Conservation (phyloP, 306 rosid species). For the Hippophae tibetana region DNA sequence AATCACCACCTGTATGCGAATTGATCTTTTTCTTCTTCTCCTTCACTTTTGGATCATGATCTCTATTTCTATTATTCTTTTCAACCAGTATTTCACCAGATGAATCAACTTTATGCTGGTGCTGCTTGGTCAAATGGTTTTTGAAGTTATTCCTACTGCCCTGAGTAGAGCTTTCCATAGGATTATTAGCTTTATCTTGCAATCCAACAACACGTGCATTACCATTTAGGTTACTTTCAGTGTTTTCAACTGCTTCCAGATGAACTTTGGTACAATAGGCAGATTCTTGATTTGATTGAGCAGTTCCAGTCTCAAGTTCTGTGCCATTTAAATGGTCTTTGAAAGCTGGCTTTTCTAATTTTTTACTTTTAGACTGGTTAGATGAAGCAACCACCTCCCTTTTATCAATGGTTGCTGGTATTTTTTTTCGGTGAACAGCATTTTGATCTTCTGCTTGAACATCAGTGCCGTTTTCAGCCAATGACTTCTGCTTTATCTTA, state of each 20-base stretch:
- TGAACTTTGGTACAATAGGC: conserved; percentile 12
- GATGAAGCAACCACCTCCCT: conserved; percentile 10
- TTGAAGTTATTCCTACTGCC: conserved; percentile 6
- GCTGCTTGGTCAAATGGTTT: conserved; percentile 12
- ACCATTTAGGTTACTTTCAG: conserved; percentile 10
- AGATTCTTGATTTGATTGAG: conserved; percentile 11
- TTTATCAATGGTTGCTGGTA: conserved; percentile 14
- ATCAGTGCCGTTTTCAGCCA: conserved; percentile 21
- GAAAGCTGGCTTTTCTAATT: conserved; percentile 13
- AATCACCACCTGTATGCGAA: conserved; percentile 7
- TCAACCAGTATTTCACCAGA: conserved; percentile 18
- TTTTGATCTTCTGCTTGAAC: conserved; percentile 26
- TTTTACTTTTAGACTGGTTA: conserved; percentile 14
- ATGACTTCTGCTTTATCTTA: conserved; percentile 33
- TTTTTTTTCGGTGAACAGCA: conserved; percentile 16
- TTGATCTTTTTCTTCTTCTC: conserved; percentile 5
- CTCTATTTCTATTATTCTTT: conserved; percentile 13
- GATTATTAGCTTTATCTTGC: conserved; percentile 14
- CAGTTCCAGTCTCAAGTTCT: conserved; percentile 13
- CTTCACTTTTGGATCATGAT: conserved; percentile 9
- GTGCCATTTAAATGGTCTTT: conserved; percentile 18
- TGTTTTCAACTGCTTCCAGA: conserved; percentile 6
- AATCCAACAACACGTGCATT: conserved; percentile 3
- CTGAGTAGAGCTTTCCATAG: conserved; percentile 8
- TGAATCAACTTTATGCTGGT: conserved; percentile 16